Evolutionary conservation across 2,329 filamentous ascomycete species (phyloP).

Genomic region (Orbilia brochopaga): DNA sequence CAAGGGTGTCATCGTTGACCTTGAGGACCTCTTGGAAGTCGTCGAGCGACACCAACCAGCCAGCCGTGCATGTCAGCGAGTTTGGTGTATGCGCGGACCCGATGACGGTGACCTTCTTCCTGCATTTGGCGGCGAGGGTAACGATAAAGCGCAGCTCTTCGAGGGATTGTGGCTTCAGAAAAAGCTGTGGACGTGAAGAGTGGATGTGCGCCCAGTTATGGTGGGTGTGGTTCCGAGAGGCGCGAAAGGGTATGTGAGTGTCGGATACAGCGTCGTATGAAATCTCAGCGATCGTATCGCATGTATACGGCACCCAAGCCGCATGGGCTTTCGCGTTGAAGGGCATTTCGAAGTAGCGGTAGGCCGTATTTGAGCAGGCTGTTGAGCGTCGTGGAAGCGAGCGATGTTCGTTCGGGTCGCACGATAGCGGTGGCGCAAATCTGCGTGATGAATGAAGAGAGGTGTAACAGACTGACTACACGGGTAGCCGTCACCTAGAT

Average conservation of each 20-base stretch:
- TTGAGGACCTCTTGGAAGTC: slow-evolving; percentile 74
- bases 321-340: slow-evolving; percentile 56
- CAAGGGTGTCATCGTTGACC: slow-evolving; percentile 69
- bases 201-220: slow-evolving; percentile 96
- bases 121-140: slow-evolving; percentile 77
- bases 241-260: slow-evolving; percentile 72
- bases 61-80: slow-evolving; percentile 78
- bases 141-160: slow-evolving; percentile 83
- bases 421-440: background rate
- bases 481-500: slow-evolving; percentile 2
- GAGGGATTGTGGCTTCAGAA: slow-evolving; percentile 80
- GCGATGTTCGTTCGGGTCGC: background rate
- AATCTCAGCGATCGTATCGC: slow-evolving; percentile 51
- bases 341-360: slow-evolving; percentile 14
- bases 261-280: slow-evolving; percentile 53
- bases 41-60: slow-evolving; percentile 92
- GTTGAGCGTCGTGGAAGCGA: background rate
- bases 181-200: slow-evolving; percentile 85
- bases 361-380: background rate
- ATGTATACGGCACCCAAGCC: slow-evolving; percentile 51
- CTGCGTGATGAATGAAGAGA: background rate
- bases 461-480: background rate
- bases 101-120: slow-evolving; percentile 81
- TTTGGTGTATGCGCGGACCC: slow-evolving; percentile 92
- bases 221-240: slow-evolving; percentile 74